Base-by-base conservation (phyloP, 805 yeast species). In the Yarrowia alimentaria region DNA sequence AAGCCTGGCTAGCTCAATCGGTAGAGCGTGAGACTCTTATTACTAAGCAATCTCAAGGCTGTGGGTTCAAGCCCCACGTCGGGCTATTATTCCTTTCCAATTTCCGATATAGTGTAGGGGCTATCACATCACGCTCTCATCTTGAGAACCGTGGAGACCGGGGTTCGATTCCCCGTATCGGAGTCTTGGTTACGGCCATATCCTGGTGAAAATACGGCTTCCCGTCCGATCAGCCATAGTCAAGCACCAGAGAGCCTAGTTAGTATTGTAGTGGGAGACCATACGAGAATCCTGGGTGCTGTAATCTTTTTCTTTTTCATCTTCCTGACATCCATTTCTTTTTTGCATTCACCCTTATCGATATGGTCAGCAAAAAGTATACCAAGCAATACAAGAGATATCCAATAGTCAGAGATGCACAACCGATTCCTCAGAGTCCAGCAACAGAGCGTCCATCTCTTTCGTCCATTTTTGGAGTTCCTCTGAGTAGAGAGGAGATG, bases 151-250 rank as follows among this genome's bases (percentile, higher is more conserved):
- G 45, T 38, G 45, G 45, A 38, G 45, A 38, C 45, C 45, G 45
- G 45, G 45, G 45, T 38, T 38, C 45, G 45, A 38, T 38, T 38
- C 45, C 45, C 45, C 45, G 45, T 38, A 38, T 38, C 45, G 45
- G 45, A 38, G 45, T 18, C n/a, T 18, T 26, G 45, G 45, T 38
- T 38, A 38, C 45, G 45, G 45, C 45, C 45, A 38, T 26, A 38
- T 38, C 30, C 45, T 25, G 45, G 45, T 38, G 45, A 38, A 38
- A 38, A 38, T 38, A 38, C 31, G 45, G 45, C 45, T 38, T 38
- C 45, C 45, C 45, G 30, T 38, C 31, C 45, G 45, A 38, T 38
- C 45, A 38, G 31, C 45, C 45, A 38, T 38, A 38, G 45, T 38
- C 45, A 38, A 25, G 31, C 45, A 38, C 45, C 42, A 35, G 42